Conservation (phyloP, 306 rosid genomes). For the Cucurbita argyrosperma region DNA sequence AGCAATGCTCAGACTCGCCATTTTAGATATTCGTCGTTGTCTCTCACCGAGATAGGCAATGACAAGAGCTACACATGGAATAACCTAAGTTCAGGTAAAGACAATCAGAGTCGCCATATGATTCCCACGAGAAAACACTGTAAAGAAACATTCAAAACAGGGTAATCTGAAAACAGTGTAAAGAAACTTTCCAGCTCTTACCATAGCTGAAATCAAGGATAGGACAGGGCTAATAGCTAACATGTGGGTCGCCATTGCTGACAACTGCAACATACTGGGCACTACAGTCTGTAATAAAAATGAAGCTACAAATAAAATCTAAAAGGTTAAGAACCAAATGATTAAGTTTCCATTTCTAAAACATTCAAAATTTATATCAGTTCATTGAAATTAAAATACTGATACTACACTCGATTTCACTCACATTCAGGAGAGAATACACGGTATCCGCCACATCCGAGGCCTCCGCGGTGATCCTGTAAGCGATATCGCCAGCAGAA, state of each 20-base stretch:
- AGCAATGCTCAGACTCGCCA: conserved; percentile 52
- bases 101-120: conserved; percentile 6
- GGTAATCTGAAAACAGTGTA: background rate
- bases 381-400: background rate
- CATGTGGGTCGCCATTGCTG: conserved; percentile 71
- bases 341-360: background rate
- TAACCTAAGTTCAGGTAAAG: conserved; percentile 30
- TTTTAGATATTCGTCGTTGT: conserved; percentile 50
- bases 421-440: conserved; percentile 59
- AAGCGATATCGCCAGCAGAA: conserved; percentile 58
- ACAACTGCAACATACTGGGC: conserved; percentile 64
- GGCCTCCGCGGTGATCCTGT: conserved; percentile 76
- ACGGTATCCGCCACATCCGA: conserved; percentile 54
- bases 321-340: background rate
- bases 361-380: background rate
- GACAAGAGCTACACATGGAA: conserved; percentile 58
- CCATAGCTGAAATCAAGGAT: conserved; percentile 56
- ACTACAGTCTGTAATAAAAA: conserved; percentile 53
- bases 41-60: conserved; percentile 55
- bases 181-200: conserved; percentile 25
- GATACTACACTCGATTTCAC: conserved; percentile 13
- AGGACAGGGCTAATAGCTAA: conserved; percentile 56
- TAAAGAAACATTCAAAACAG: background rate
- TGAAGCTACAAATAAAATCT: background rate
- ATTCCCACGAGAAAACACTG: background rate